Percentiles rank a stretch among this genome's conserved stretches.
Evolutionary conservation across 2,329 filamentous ascomycete genomes (phyloP).

Genomic region (Annulohypoxylon truncatum): DNA sequence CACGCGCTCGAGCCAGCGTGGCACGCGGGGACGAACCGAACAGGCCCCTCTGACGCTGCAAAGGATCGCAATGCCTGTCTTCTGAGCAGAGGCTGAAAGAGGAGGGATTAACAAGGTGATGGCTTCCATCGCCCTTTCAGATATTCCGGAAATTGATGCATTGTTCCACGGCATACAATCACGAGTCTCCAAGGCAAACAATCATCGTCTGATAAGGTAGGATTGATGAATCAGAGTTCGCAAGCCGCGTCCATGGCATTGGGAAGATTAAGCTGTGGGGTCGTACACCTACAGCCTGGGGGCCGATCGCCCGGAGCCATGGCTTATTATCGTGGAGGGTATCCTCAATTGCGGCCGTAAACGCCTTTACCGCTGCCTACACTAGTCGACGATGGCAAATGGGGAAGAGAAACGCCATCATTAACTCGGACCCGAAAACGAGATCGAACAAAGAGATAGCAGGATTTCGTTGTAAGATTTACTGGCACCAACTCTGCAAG

Average conservation of each 20-base stretch:
- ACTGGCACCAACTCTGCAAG: conserved; percentile 24
- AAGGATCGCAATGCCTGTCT: conserved; percentile 36
- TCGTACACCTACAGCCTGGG: conserved; percentile 23
- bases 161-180: conserved; percentile 26
- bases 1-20: conserved; percentile 15
- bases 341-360: conserved; percentile 5
- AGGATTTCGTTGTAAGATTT: conserved; percentile 10
- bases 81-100: conserved; percentile 18
- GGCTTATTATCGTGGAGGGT: conserved; percentile 17
- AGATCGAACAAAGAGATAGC: conserved; percentile 15
- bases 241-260: conserved; percentile 41
- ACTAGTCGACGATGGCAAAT: neutral
- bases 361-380: neutral
- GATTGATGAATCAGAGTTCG: conserved; percentile 17
- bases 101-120: conserved; percentile 10
- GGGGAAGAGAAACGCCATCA: neutral
- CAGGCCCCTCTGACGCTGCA: neutral
- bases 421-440: neutral
- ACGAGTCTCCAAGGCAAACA: conserved; percentile 10
- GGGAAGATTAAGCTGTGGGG: conserved; percentile 40
- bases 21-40: conserved; percentile 25
- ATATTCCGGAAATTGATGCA: conserved; percentile 1
- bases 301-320: conserved; percentile 21
- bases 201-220: conserved; percentile 4
- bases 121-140: neutral